Percentiles rank a stretch among this genome's conserved stretches.
Conservation (phyloP, 192 early-diverging fungal genomes). For the Backusella liffmaniae region DNA sequence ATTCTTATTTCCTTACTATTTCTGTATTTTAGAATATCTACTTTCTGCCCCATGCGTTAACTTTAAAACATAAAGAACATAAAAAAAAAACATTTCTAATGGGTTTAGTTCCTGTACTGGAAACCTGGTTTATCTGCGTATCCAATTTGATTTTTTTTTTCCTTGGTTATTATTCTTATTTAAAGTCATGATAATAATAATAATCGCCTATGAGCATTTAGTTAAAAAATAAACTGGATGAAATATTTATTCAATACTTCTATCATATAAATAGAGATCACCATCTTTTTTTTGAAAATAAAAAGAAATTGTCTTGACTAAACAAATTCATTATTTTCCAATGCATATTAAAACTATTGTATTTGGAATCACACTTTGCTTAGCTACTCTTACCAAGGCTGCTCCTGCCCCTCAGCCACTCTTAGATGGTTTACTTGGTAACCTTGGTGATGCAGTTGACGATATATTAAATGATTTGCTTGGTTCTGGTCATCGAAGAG, state of each 20-base stretch:
- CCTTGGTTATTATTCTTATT: background rate
- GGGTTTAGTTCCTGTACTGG: no score
- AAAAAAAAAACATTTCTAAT: no score
- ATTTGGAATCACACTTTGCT: background rate
- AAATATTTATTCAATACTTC: background rate
- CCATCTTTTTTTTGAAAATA: background rate
- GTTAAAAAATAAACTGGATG: background rate
- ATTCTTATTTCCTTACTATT: no score
- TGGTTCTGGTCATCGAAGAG: background rate
- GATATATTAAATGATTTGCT: background rate
- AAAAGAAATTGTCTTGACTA: background rate
- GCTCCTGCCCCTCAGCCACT: background rate
- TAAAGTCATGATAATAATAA: background rate
- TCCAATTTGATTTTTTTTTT: background rate
- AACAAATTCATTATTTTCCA: background rate
- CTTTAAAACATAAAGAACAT: no score
- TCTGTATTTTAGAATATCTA: no score
- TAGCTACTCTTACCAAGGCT: background rate
- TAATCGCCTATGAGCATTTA: background rate
- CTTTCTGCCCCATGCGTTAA: no score
- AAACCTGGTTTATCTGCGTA: no score
- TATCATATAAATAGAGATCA: background rate
- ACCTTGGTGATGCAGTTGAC: background rate
- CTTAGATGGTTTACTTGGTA: background rate
- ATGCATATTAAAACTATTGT: background rate